Base-by-base conservation (phyloP, 805 yeast genomes). In the Nematodospora valgi region DNA sequence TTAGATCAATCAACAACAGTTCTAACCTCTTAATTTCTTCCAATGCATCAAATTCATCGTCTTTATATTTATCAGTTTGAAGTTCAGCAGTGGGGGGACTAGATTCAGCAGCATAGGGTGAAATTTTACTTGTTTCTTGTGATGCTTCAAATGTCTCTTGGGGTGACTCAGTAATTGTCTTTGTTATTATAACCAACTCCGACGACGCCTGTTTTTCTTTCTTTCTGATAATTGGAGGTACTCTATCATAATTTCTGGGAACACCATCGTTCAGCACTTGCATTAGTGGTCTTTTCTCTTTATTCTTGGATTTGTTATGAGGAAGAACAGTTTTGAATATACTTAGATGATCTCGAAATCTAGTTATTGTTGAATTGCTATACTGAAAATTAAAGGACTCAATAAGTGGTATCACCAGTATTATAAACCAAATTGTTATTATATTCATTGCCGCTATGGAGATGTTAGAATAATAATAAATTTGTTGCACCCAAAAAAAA, bases 21-120 rank as follows among this genome's bases (percentile, higher is more conserved):
- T 37, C 37, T 15, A 37, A 25, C n/a, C 30, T 6, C 23, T 30
- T 33, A 14, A 37, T 32, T 23, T 37, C 40, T 11, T 29, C 23
- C 7, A 32, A 22, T 26, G 37, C 30, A 19, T 27, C 31, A 11
- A 27, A 15, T 27, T 13, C 9, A 27, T 12, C 4, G 4, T 24
- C 16, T n/a, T 6, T 12, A 12, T 12, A n/a, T 13, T 24, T 17
- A 5, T 23, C 25, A n/a, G n/a, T n/a, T n/a, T n/a, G n/a, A n/a
- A n/a, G n/a, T n/a, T n/a, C n/a, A n/a, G n/a, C n/a, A n/a, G n/a
- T n/a, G n/a, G n/a, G n/a, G n/a, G n/a, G n/a, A n/a, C n/a, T n/a
- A n/a, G n/a, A n/a, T n/a, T n/a, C n/a, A n/a, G n/a, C n/a, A n/a
- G n/a, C n/a, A n/a, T n/a, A n/a, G 23, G 11, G 16, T 15, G 5